These are phyloP conservation scores for Trametes pubescens DNA, from an alignment of 1,284 basidiomycete species.

Conservation along the genomic window DNA sequence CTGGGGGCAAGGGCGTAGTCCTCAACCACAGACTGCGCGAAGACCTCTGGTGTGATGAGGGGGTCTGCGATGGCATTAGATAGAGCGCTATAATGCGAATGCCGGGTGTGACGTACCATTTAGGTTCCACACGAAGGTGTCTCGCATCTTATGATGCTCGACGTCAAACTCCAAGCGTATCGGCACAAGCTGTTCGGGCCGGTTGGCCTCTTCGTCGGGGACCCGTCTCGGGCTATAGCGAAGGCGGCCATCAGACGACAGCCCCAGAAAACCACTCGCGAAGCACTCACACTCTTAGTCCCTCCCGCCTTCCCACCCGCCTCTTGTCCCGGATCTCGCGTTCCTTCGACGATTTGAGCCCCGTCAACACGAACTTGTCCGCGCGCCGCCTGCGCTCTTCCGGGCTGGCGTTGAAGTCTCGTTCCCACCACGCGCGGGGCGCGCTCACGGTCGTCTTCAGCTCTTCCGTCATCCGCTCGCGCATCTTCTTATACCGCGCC, in stretches of 20 bases:
- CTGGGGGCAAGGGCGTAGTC: constrained; percentile 84
- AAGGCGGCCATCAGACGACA: constrained; percentile 22
- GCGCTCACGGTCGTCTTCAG: constrained; percentile 42
- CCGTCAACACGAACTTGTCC: constrained; percentile 57
- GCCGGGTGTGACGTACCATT: constrained; percentile 66
- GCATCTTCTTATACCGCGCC: constrained; percentile 51
- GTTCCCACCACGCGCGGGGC: constrained; percentile 59
- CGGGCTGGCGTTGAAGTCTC: constrained; percentile 42
- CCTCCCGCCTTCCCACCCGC: constrained; percentile 70
- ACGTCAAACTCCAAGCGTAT: constrained; percentile 96
- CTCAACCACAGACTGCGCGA: constrained; percentile 91
- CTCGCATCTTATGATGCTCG: constrained; percentile 90
- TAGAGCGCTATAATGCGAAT: background rate
- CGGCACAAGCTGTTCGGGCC: constrained; percentile 86
- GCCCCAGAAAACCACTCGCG: constrained; percentile 19
- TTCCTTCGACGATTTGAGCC: constrained; percentile 45
- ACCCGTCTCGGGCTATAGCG: constrained; percentile 66
- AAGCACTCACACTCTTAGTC: constrained; percentile 65
- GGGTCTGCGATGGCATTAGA: constrained; percentile 67
- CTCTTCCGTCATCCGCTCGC: constrained; percentile 54
- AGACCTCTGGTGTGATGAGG: constrained; percentile 87
- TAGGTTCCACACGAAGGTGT: constrained; percentile 98
- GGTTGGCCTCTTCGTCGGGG: constrained; percentile 62
- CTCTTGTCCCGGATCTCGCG: constrained; percentile 53
- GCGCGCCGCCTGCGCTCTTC: constrained; percentile 39